Conservation (phyloP, 257 asterid species). For the Jacaranda mimosifolia region DNA sequence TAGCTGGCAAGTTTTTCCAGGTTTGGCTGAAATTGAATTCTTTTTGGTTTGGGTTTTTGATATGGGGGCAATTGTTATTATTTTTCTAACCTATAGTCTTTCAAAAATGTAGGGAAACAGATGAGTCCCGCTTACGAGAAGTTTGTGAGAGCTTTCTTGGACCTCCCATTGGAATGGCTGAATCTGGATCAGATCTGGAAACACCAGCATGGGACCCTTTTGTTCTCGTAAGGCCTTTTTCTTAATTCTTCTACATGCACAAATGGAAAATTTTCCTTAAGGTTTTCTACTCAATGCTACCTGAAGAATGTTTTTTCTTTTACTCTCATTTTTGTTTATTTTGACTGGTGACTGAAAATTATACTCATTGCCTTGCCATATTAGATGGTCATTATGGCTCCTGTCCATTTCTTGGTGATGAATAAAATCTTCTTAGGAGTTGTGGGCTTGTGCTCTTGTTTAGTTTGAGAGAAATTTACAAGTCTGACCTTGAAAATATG, state of each 20-base stretch:
- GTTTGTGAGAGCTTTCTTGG: constrained; percentile 97
- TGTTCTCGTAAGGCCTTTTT: constrained; percentile 68
- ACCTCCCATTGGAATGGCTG: constrained; percentile 91
- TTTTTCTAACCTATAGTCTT: constrained; percentile 25
- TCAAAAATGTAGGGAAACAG: constrained; percentile 78
- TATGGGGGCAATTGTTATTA: neutral
- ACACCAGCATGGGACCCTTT: constrained; percentile 81
- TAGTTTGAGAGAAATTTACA: neutral
- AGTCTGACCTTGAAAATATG: neutral
- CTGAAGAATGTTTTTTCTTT: neutral
- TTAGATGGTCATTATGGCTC: neutral
- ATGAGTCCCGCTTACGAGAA: constrained; percentile 89
- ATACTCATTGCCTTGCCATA: neutral
- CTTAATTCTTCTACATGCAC: constrained; percentile 6
- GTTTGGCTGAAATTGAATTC: neutral
- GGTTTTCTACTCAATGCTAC: neutral
- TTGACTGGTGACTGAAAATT: neutral
- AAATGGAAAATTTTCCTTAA: neutral
- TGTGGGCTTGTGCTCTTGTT: neutral
- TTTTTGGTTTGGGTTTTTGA: constrained; percentile 8
- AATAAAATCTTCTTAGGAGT: constrained; percentile 6
- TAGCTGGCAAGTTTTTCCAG: no score
- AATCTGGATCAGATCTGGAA: constrained; percentile 49
- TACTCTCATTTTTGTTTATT: neutral
- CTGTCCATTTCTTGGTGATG: constrained; percentile 6